Conservation (phyloP, 177 flowering plant genomes). For the Vitis hybrid region DNA sequence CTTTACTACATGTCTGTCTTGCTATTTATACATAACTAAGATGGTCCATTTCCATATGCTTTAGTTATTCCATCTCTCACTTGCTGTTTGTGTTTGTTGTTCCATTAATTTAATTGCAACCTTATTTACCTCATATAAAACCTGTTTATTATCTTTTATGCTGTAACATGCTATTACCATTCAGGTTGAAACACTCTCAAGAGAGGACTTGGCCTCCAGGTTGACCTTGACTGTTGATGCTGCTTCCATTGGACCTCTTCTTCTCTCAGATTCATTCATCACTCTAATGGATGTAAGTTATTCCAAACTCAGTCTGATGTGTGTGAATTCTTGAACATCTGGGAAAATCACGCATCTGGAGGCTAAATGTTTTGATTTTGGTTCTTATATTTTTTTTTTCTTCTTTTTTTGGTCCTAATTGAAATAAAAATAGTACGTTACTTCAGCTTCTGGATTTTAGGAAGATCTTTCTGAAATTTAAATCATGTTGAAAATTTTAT, state of each 20-base stretch:
- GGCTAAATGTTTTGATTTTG: not conserved
- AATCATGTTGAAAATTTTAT: too few relatives aligned
- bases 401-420: too few relatives aligned
- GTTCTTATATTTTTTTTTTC: not conserved
- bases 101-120: not conserved
- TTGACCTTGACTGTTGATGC: slow-evolving; percentile 77
- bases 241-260: slow-evolving; percentile 82
- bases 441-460: too few relatives aligned
- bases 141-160: not conserved
- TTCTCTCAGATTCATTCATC: slow-evolving; percentile 75
- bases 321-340: not conserved
- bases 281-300: slow-evolving; percentile 95
- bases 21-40: too few relatives aligned
- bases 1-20: not conserved
- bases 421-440: too few relatives aligned
- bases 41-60: not conserved
- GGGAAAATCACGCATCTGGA: not conserved
- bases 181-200: slow-evolving; percentile 89
- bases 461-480: too few relatives aligned
- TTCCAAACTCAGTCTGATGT: not conserved
- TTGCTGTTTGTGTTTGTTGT: not conserved
- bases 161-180: slow-evolving; percentile 9
- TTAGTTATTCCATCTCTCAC: not conserved
- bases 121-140: not conserved
- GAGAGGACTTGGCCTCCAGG: slow-evolving; percentile 93